Evolutionary conservation across 2,329 filamentous ascomycete species (phyloP), one percentile per base, ranked within the genome.

Genomic region (Aspergillus pseudoviridinutans): DNA sequence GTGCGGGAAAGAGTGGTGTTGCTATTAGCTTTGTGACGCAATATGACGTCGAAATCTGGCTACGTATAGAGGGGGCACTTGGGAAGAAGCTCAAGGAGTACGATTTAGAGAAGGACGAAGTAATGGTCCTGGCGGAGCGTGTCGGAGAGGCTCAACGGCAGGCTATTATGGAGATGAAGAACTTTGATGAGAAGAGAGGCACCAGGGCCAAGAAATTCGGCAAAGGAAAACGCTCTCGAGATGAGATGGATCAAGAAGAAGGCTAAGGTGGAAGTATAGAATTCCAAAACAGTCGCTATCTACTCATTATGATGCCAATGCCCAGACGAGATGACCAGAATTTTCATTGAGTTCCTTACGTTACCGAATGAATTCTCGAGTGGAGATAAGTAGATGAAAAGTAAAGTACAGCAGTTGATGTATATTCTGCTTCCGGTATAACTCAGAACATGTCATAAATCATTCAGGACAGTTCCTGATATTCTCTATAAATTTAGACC

Each of bases 21-120:
- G 91, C 92, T 2, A 83, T 96, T 47, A 90, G 82, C 53, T 77
- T 97, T 8, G 87, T 94, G 2, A 96, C 90, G 0, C 92, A 97
- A 73, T 96, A 96, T 64, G 92, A 96, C 68, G 77, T 92, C 1
- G 90, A 92, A 71, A 83, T 94, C 24, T 95, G 85, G 75, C 77
- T 88, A 66, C 80, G 92, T 20, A 95, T 96, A 52, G 92, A 97
- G 73, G 84, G 85, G 2, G 90, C 91, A 0, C 78, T 97, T 8
- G 90, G 89, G 12, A 89, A 89, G 77, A 87, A 92, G 75, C 78
- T 95, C 55, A 74, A 80, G 0, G 87, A 90, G 69, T 89, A 89
- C 66, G 78, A 84, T 2, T 80, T 85, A 0, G 84, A 87, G 50
- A 91, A 91, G 77, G 91, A 94, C 20, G 91, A 96, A 70, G 90